Percentiles rank a stretch among this genome's conserved stretches.
Conservation (phyloP, 148 eudicot species). For the Fagopyrum tataricum region DNA sequence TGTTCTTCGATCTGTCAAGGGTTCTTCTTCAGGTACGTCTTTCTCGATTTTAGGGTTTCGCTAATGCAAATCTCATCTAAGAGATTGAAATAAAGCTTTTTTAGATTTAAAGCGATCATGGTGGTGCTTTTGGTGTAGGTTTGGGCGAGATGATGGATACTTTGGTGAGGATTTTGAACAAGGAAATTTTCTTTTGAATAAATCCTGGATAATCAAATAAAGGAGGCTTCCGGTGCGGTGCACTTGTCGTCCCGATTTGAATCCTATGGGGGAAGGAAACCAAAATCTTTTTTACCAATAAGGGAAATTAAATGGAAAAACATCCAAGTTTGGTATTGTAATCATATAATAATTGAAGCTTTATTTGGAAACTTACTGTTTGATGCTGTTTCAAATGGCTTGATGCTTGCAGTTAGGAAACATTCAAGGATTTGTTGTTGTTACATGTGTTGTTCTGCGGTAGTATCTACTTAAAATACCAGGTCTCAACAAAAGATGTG, state of each 20-base stretch:
- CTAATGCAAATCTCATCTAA: neutral
- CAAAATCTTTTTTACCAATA: neutral
- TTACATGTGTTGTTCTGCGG: conserved; percentile 28
- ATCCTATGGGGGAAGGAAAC: conserved; percentile 3
- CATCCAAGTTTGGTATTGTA: neutral
- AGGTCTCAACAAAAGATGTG: conserved; percentile 24
- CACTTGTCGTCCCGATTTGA: conserved; percentile 9
- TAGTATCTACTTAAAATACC: conserved; percentile 23
- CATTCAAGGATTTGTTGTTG: conserved; percentile 19
- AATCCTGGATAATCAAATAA: neutral
- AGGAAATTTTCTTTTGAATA: conserved; percentile 10
- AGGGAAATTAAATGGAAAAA: neutral
- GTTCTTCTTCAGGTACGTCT: neutral
- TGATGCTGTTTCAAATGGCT: conserved; percentile 2
- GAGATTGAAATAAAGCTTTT: neutral
- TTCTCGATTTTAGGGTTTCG: neutral
- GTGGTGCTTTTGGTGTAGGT: neutral
- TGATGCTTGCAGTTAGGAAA: conserved; percentile 10
- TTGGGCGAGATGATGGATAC: conserved; percentile 9
- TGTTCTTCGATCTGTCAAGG: neutral
- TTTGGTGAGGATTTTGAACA: conserved; percentile 15
- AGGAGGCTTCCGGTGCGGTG: conserved; percentile 12
- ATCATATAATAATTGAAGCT: neutral
- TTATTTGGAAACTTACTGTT: neutral
- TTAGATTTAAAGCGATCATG: neutral